Evolutionary conservation across 768 basidiomycete genomes (phyloP).

Genomic region (Chalciporus chontae): DNA sequence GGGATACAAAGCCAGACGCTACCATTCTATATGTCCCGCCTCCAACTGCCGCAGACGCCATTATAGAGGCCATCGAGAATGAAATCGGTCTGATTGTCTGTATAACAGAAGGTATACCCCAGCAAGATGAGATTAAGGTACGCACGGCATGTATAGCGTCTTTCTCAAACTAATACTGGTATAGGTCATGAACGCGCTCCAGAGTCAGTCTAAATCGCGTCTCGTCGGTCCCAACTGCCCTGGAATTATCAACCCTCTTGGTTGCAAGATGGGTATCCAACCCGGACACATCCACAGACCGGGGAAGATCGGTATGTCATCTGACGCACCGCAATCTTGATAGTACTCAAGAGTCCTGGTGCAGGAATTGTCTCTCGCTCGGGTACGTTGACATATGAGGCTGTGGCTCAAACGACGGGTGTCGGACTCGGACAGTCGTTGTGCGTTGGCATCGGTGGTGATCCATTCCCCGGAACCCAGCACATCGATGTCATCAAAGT

Average conservation of each 20-base stretch:
- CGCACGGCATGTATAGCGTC: constrained; percentile 18
- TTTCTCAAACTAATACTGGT: constrained; percentile 1
- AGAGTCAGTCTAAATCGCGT: constrained; percentile 89
- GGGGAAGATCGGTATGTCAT: constrained; percentile 80
- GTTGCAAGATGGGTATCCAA: constrained; percentile 99
- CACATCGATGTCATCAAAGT: constrained; percentile 95
- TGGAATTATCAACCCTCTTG: constrained; percentile 93
- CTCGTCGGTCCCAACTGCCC: constrained; percentile 99
- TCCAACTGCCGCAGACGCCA: constrained; percentile 93
- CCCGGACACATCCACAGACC: constrained; percentile 97
- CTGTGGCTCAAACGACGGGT: constrained; percentile 94
- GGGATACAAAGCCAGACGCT: constrained; percentile 84
- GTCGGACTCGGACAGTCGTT: constrained; percentile 96
- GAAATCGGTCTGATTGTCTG: constrained; percentile 98
- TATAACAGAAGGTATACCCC: constrained; percentile 98
- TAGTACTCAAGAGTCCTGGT: not conserved
- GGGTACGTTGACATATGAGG: constrained; percentile 96
- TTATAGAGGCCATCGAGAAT: constrained; percentile 97
- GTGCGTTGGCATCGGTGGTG: constrained; percentile 96
- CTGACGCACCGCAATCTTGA: not conserved
- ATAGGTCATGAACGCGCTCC: constrained; percentile 90
- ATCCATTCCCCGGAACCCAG: constrained; percentile 94
- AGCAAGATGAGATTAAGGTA: constrained; percentile 92
- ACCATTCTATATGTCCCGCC: constrained; percentile 97
- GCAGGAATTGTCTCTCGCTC: constrained; percentile 92